Percentiles rank a stretch among this genome's conserved stretches.
Evolutionary conservation across 306 rosid species (phyloP).

Genomic region (Quercus dentata): DNA sequence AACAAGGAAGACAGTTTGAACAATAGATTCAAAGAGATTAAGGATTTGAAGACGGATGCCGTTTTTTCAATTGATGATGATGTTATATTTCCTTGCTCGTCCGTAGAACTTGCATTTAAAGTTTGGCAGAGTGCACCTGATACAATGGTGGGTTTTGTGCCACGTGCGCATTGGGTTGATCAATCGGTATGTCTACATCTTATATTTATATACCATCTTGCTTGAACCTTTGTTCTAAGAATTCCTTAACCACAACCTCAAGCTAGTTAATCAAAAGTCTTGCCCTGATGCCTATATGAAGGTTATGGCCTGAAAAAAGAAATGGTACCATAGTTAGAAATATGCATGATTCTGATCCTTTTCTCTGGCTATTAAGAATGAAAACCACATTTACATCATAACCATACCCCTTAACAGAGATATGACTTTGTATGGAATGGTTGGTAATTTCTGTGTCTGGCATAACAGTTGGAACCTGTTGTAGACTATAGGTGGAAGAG

Average conservation of each 20-base stretch:
- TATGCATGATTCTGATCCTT: too few relatives aligned
- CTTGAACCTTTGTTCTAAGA: neutral
- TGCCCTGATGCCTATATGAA: neutral
- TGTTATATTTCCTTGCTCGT: constrained; percentile 83
- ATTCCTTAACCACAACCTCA: neutral
- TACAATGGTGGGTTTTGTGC: constrained; percentile 97
- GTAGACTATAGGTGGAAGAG: neutral
- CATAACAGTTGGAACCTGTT: neutral
- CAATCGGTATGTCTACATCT: constrained; percentile 45
- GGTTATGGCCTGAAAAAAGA: too few relatives aligned
- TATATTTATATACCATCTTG: neutral
- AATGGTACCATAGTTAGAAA: too few relatives aligned
- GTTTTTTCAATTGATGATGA: constrained; percentile 91
- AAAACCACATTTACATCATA: neutral
- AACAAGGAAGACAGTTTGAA: constrained; percentile 86
- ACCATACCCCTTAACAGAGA: neutral
- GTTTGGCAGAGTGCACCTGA: constrained; percentile 96
- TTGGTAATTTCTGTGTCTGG: neutral
- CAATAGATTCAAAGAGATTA: constrained; percentile 83
- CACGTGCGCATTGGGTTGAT: constrained; percentile 84
- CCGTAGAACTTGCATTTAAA: constrained; percentile 82
- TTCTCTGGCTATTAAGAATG: neutral
- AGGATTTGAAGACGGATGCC: constrained; percentile 70
- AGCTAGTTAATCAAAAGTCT: neutral
- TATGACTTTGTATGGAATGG: neutral